Conservation (phyloP, 306 rosid genomes). For the Vigna angularis region DNA sequence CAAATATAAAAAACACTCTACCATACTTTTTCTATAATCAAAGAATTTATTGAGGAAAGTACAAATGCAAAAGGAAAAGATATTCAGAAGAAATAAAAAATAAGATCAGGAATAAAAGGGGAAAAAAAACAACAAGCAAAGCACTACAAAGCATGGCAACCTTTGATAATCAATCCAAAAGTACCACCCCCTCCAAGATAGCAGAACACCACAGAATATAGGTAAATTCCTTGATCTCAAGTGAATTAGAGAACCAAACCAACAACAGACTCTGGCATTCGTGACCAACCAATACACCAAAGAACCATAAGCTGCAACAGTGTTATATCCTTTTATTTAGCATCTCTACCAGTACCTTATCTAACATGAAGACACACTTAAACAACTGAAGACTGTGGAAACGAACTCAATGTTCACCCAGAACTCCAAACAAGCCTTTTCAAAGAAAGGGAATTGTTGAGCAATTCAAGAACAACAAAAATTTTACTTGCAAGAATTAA, state of each 20-base stretch:
- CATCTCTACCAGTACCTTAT: not conserved
- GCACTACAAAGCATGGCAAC: not conserved
- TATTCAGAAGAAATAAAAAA: not conserved
- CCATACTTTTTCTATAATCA: slow-evolving; percentile 3
- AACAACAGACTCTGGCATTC: not conserved
- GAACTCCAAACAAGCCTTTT: slow-evolving; percentile 7
- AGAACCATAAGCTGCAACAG: not conserved
- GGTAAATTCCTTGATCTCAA: no score
- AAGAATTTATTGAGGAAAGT: slow-evolving; percentile 4
- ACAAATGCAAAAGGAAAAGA: not conserved
- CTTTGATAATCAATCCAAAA: not conserved
- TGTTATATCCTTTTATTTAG: not conserved
- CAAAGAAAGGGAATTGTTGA: not conserved
- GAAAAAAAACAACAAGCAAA: not conserved
- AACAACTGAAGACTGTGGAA: not conserved
- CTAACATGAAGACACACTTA: not conserved
- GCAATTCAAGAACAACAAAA: not conserved
- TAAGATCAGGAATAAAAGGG: not conserved
- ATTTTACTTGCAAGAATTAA: no score
- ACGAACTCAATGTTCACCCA: not conserved
- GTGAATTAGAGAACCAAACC: not conserved
- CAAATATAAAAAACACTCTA: slow-evolving; percentile 11
- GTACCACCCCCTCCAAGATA: not conserved
- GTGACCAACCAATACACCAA: slow-evolving; percentile 1
- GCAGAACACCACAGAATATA: not conserved